Evolutionary conservation across 257 asterid genomes (phyloP), one percentile per base, ranked within the genome.

Genomic region (Solanum pinnatisectum): DNA sequence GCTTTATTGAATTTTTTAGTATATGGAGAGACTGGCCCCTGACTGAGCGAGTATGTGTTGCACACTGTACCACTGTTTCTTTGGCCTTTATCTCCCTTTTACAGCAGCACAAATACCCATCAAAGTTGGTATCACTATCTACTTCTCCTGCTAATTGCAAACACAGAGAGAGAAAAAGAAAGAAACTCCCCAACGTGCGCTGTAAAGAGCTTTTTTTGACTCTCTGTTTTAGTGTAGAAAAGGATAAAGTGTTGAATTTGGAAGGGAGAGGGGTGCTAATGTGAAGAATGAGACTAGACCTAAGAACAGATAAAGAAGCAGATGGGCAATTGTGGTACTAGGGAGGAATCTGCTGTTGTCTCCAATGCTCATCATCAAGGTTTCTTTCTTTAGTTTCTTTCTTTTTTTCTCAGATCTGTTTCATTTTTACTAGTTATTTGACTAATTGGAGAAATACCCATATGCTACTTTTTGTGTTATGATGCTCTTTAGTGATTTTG

Each of bases 291-390:
- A 92, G 93, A 91, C 89, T 87, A 83, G 84, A 71, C 87, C 84
- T 87, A 91, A 83, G 86, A 49, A 22, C 49, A 59, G 85, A 83
- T 73, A 79, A 88, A 67, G 86, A 87, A 90, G 46, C 74, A 49
- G 27, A 97, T 97, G 99, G 99, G 99, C 77, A 97, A 97, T 89
- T 97, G 99, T 93, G 99, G 99, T 88, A 97, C 99, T 94, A 93
- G 99, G 86, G 99, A 97, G 87, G 99, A 97, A 89, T 93, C 99
- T 33, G 93, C 98, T 90, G 99, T 94, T 87, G 93, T 97, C 88
- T 89, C 98, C 81, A 95, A 96, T 74, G 99, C 99, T 87, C 99
- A 96, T 87, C 95, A 93, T 84, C 99, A 95, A 95, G 98, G 98
- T 93, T 49, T 18, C 33, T 39, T 13, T 49, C 20, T 32, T 85